A percentile compares a stretch with the other conserved stretches of the same genome.
Conservation (phyloP, 208 protist genomes). For the Leishmania martiniquensis region DNA sequence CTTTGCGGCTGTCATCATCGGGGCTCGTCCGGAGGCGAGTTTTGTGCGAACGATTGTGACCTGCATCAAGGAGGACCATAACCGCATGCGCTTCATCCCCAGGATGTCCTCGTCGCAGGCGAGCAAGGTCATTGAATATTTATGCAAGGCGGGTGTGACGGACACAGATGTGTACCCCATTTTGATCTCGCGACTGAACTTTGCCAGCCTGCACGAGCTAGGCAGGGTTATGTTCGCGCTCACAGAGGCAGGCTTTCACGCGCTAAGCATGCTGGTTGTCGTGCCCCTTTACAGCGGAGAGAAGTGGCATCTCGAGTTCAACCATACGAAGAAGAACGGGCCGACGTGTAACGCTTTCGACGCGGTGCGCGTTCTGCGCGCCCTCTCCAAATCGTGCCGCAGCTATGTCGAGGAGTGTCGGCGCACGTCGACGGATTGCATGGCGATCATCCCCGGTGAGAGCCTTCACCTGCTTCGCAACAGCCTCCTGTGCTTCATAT, state of each 20-base stretch:
- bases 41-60: constrained; percentile 60
- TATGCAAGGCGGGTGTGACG: constrained; percentile 58
- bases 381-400: constrained; percentile 75
- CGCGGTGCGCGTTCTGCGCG: constrained; percentile 77
- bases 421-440: background rate
- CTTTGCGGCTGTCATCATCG: constrained; percentile 69
- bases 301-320: constrained; percentile 38
- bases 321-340: background rate
- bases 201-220: constrained; percentile 62
- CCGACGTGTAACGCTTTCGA: constrained; percentile 69
- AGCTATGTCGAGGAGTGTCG: constrained; percentile 49
- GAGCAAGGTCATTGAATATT: constrained; percentile 73
- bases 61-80: constrained; percentile 71
- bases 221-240: constrained; percentile 77
- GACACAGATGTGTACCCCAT: constrained; percentile 58
- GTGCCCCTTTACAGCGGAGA: constrained; percentile 84
- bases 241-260: constrained; percentile 48
- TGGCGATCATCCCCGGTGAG: constrained; percentile 37
- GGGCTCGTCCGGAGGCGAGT: constrained; percentile 44
- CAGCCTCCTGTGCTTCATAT: constrained; percentile 64
- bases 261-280: constrained; percentile 60
- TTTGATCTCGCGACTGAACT: constrained; percentile 65
- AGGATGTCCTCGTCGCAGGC: constrained; percentile 83
- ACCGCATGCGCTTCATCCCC: constrained; percentile 72
- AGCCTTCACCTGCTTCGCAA: constrained; percentile 71